These are phyloP conservation scores for Chytridiales sp. DNA, from an alignment of 371 early-diverging fungal genomes.

Conservation along the genomic window DNA sequence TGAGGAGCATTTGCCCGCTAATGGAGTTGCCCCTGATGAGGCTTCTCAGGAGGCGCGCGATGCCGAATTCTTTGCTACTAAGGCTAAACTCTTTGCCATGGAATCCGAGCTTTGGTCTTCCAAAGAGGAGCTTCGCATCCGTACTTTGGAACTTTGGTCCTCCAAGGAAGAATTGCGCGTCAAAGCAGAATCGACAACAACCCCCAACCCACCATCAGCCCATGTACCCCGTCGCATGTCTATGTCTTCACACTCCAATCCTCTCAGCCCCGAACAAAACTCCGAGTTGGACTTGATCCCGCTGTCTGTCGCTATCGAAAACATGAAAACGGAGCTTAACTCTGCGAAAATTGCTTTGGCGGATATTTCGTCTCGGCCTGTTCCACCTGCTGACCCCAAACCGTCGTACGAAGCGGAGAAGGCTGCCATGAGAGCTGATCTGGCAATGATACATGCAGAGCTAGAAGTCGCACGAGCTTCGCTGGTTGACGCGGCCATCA, in stretches of 20 bases:
- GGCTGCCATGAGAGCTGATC: constrained; percentile 29
- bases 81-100: constrained; percentile 17
- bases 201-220: neutral
- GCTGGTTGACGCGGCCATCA: constrained; percentile 17
- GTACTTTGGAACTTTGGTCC: too few species aligned
- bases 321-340: constrained; percentile 1
- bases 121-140: constrained; percentile 17
- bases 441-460: constrained; percentile 37
- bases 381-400: too few species aligned
- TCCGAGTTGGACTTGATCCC: neutral
- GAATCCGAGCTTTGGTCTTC: constrained; percentile 18
- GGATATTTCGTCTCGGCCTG: too few species aligned
- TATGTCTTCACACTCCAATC: neutral
- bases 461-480: constrained; percentile 34
- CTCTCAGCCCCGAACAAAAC: neutral
- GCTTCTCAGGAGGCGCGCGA: neutral
- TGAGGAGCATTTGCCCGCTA: constrained; percentile 9
- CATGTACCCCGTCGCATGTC: neutral
- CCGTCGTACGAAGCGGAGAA: constrained; percentile 10
- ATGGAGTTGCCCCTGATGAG: neutral
- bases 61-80: constrained; percentile 10
- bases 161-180: too few species aligned
- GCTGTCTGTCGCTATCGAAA: constrained; percentile 4
- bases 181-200: too few species aligned
- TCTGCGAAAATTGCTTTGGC: neutral